A percentile compares a stretch with the other conserved stretches of the same genome.
These are phyloP conservation scores for Colletotrichum cordylinicola DNA, from an alignment of 2,329 filamentous ascomycete genomes.

Conservation along the genomic window DNA sequence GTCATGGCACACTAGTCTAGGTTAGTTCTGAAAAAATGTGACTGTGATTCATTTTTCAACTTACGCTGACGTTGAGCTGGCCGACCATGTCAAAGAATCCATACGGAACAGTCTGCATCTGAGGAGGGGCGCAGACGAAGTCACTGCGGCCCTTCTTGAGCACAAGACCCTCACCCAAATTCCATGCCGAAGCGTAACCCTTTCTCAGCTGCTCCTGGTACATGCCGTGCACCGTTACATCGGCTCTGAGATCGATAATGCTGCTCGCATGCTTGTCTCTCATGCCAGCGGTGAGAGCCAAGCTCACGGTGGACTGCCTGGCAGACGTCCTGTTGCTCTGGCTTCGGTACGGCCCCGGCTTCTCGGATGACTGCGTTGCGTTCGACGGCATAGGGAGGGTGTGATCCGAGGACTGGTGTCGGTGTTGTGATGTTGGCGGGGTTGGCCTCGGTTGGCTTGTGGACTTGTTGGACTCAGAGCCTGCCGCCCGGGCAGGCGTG, in stretches of 20 bases:
- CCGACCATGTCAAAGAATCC: slow-evolving; percentile 49
- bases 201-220: slow-evolving; percentile 24
- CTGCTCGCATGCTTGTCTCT: slow-evolving; percentile 20
- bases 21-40: background rate
- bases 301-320: slow-evolving; percentile 19
- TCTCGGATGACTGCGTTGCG: background rate
- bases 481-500: slow-evolving; percentile 7
- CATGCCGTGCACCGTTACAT: slow-evolving; percentile 21
- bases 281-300: slow-evolving; percentile 21
- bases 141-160: slow-evolving; percentile 56
- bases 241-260: slow-evolving; percentile 18
- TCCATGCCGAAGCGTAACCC: slow-evolving; percentile 18
- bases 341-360: slow-evolving; percentile 6
- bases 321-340: slow-evolving; percentile 9
- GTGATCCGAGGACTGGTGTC: background rate
- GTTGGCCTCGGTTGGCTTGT: background rate
- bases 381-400: background rate
- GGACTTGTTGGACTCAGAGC: background rate
- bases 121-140: slow-evolving; percentile 46
- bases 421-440: background rate
- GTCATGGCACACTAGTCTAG: slow-evolving; percentile 66
- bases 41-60: slow-evolving; percentile 22
- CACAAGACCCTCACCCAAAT: slow-evolving; percentile 57
- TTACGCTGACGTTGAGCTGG: slow-evolving; percentile 58
- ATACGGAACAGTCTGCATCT: slow-evolving; percentile 41